phyloP scores from a whole-genome alignment of 2,329 filamentous ascomycete genomes.

The Atkinsonella hypoxylon region DNA sequence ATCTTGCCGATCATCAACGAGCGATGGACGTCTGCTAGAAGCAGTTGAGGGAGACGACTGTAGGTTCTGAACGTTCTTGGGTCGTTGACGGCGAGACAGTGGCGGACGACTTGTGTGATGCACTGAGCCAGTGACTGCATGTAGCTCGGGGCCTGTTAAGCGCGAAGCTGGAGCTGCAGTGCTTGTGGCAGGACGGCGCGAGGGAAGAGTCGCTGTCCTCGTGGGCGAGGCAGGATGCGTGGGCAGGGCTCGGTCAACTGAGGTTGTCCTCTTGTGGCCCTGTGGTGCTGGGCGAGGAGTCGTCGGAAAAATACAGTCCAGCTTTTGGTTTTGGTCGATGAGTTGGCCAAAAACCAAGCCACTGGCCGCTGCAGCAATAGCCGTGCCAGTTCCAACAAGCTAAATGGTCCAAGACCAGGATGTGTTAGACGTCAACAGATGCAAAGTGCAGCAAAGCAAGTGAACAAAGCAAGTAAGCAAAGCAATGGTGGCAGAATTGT shows the following conservation, averaged over 20 bases:
- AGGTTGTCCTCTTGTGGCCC: slow-evolving; percentile 19
- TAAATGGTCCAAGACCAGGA: slow-evolving; percentile 19
- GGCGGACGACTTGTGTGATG: slow-evolving; percentile 22
- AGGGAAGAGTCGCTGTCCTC: slow-evolving; percentile 2
- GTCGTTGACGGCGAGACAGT: slow-evolving; percentile 25
- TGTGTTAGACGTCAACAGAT: slow-evolving; percentile 10
- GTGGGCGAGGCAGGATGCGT: not conserved
- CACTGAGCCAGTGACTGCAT: slow-evolving; percentile 18
- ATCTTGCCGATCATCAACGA: slow-evolving; percentile 14
- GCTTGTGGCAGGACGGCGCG: slow-evolving; percentile 7
- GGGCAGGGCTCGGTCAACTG: slow-evolving; percentile 22
- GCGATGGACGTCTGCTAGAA: slow-evolving; percentile 30
- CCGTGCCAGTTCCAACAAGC: slow-evolving; percentile 51
- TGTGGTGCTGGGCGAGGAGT: slow-evolving; percentile 3
- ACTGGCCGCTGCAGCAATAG: slow-evolving; percentile 46
- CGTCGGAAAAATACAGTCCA: slow-evolving; percentile 13
- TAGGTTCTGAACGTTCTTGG: slow-evolving; percentile 22
- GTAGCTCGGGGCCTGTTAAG: not conserved
- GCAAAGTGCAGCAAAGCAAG: not conserved
- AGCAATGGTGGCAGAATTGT: not conserved
- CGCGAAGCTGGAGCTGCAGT: not conserved
- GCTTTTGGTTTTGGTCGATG: slow-evolving; percentile 25
- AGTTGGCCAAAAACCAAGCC: slow-evolving; percentile 48
- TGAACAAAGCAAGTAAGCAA: not conserved
- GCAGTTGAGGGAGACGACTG: slow-evolving; percentile 30